Conservation (phyloP, 352 stramenopile genomes). For the Poterioochromonas sp. region DNA sequence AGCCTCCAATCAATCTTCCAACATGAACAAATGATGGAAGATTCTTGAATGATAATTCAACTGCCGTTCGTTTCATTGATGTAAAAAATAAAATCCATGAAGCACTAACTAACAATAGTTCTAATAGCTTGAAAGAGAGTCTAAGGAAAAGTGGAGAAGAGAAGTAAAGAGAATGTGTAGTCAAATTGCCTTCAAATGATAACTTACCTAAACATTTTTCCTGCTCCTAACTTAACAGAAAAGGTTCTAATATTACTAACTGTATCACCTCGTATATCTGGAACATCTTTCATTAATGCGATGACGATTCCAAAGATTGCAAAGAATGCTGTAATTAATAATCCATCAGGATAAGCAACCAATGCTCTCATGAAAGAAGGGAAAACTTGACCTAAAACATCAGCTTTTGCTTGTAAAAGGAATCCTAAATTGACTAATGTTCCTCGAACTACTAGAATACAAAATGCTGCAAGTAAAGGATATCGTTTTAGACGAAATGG, state of each 20-base stretch:
- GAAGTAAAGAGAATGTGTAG: not conserved
- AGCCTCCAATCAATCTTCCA: not conserved
- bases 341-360: constrained; percentile 33
- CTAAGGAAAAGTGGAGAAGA: not conserved
- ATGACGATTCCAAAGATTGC: constrained; percentile 49
- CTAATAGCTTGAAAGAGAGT: constrained; percentile 4
- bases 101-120: constrained; percentile 35
- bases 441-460: constrained; percentile 63
- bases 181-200: not conserved
- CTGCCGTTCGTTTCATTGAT: constrained; percentile 25
- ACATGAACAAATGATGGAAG: constrained; percentile 11
- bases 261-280: constrained; percentile 59
- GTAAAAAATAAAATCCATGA: constrained; percentile 34
- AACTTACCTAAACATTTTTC: constrained; percentile 49
- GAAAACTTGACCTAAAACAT: constrained; percentile 41
- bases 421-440: constrained; percentile 69
- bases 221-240: constrained; percentile 55
- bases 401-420: constrained; percentile 55
- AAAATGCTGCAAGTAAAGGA: constrained; percentile 64
- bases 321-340: constrained; percentile 44
- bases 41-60: constrained; percentile 20
- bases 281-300: constrained; percentile 74
- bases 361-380: constrained; percentile 40
- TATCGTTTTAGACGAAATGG: constrained; percentile 69
- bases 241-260: constrained; percentile 60